Evolutionary conservation across 2,329 filamentous ascomycete genomes (phyloP), one percentile per base, ranked within the genome.

Genomic region (Diaporthe citriasiana): DNA sequence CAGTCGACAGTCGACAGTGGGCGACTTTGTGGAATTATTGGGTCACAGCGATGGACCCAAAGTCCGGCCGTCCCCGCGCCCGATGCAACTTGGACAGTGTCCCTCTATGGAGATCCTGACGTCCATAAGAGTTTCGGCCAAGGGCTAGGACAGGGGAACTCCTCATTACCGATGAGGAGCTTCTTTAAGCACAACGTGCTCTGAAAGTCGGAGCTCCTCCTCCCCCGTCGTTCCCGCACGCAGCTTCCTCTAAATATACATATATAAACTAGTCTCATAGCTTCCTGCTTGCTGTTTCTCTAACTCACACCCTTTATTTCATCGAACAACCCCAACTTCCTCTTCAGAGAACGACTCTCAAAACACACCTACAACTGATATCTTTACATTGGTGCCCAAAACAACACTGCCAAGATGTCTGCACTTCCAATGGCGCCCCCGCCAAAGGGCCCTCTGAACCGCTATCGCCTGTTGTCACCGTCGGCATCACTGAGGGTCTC

Each of bases 401-500:
- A 33, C 17, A n/a, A n/a, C 22, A 50, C 33, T n/a, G 33, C 60
- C 71, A 76, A 59, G 55, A 82, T 82, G 80, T 79, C 79, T 74
- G 73, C 75, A 50, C 75, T 83, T 22, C 83, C 84, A 25, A 76
- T 78, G 68, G 85, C 88, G 8, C 84, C 88, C 5, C 82, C 86
- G 5, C 87, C 90, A 35, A 86, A 89, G 81, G 91, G 91, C 73
- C 88, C 90, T 72, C 82, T 94, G 76, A 91, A 86, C 74, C 88
- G 90, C 70, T 93, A 93, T 78, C 90, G 92, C 9, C 82, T 94
- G 59, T 87, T 94, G 17, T 89, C 92, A 1, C 91, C 92, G 13
- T 89, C 87, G 0, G 92, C 93, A 2, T 87, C 88, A 0, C 86
- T 94, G 30, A 86, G 91, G 42, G 92, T 94, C n/a, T 92, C 90